A percentile compares a stretch with the other conserved stretches of the same genome.
Conservation (phyloP, 2,329 filamentous ascomycete genomes). For the Raffaelea albimanens region DNA sequence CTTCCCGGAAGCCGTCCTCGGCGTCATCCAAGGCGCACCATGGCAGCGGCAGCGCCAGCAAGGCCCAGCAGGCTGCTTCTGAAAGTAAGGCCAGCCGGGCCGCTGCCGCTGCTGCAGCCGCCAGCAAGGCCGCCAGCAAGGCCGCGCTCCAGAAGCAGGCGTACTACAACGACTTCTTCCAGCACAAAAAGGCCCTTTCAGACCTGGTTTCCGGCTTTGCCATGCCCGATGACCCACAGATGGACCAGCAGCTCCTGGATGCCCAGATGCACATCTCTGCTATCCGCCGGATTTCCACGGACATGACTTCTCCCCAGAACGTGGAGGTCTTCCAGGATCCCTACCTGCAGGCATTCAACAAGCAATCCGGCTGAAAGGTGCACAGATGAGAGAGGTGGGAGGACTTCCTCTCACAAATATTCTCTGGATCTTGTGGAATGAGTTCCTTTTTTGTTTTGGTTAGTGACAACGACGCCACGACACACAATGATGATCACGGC, state of each 20-base stretch:
- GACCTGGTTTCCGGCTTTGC: conserved; percentile 42
- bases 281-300: conserved; percentile 42
- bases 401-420: too few species aligned
- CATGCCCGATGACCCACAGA: conserved; percentile 42
- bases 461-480: too few species aligned
- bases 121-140: background rate
- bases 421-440: too few species aligned
- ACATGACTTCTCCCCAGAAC: conserved; percentile 18
- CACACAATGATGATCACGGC: too few species aligned
- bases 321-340: background rate
- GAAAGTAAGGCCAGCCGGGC: too few species aligned
- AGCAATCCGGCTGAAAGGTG: conserved; percentile 1
- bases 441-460: too few species aligned
- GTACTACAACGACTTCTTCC: conserved; percentile 46
- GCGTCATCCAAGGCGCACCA: conserved; percentile 13
- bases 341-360: background rate
- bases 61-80: background rate
- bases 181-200: conserved; percentile 55
- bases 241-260: conserved; percentile 42
- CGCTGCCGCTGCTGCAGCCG: too few species aligned
- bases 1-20: conserved; percentile 39
- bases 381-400: too few species aligned
- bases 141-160: conserved; percentile 11
- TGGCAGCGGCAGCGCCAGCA: background rate
- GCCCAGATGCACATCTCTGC: conserved; percentile 39